phyloP scores from a whole-genome alignment of 2,329 filamentous ascomycete species.

The Phialophora tarda region DNA sequence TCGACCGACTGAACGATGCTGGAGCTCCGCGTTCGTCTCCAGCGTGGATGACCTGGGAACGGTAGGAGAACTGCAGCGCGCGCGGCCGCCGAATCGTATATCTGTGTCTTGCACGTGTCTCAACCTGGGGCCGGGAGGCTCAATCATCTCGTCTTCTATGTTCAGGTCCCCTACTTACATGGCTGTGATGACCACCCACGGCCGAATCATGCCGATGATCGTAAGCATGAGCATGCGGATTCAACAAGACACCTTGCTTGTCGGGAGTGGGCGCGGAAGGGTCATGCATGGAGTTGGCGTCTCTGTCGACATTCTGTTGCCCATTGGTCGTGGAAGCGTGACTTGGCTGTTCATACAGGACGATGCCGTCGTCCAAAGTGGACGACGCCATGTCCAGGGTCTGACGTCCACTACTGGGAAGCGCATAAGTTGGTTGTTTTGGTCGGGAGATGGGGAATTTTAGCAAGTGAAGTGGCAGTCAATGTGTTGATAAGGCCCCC shows the following conservation, averaged over 20 bases:
- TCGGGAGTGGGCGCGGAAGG: not conserved
- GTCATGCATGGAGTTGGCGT: not conserved
- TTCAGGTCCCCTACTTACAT: not conserved
- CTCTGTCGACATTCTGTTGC: not conserved
- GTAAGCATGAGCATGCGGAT: not conserved
- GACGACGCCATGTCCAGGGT: not conserved
- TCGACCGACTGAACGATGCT: not conserved
- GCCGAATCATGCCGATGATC: not conserved
- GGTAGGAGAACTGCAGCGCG: constrained; percentile 16
- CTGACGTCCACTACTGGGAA: not conserved
- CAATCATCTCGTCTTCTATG: not conserved
- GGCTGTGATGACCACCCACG: not conserved
- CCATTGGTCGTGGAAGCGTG: not conserved
- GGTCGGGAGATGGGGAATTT: not conserved
- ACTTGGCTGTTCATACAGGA: constrained; percentile 5
- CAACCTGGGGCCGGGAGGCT: not conserved
- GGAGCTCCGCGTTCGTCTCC: constrained; percentile 8
- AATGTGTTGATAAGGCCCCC: not conserved
- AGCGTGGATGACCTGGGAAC: constrained; percentile 10
- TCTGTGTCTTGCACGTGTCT: constrained; percentile 9
- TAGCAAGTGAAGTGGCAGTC: not conserved
- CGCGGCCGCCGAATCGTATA: constrained; percentile 16
- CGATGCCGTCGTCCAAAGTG: not conserved
- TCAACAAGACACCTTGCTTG: constrained; percentile 3
- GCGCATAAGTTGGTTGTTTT: not conserved